Percentiles rank a stretch among this genome's conserved stretches.
Evolutionary conservation across 139 green algal genomes (phyloP).

Genomic region (Nannochloris sp.): DNA sequence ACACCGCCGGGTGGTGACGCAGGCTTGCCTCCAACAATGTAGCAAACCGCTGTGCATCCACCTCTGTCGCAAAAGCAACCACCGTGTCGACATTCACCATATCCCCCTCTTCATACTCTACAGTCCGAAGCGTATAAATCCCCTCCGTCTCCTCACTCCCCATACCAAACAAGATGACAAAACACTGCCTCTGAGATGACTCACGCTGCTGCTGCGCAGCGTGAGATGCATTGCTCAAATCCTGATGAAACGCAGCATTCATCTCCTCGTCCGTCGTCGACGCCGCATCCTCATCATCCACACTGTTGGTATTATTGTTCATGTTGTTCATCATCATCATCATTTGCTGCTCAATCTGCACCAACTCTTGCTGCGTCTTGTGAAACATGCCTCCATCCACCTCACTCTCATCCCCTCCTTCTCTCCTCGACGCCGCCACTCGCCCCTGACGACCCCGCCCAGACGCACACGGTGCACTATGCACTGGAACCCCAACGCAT

Average conservation of each 20-base stretch:
- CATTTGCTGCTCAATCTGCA: too few relatives aligned
- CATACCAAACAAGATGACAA: constrained; percentile 75
- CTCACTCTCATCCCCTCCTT: too few relatives aligned
- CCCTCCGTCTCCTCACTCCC: constrained; percentile 61
- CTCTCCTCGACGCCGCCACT: too few relatives aligned
- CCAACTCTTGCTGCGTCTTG: too few relatives aligned
- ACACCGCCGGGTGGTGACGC: constrained; percentile 55
- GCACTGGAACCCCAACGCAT: too few relatives aligned
- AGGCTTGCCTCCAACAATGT: constrained; percentile 68
- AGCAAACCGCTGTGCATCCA: constrained; percentile 63
- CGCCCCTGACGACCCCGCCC: too few relatives aligned
- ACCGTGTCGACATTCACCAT: constrained; percentile 71
- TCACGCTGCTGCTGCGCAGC: not conserved
- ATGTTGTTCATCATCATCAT: too few relatives aligned
- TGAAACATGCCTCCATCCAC: too few relatives aligned
- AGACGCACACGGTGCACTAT: too few relatives aligned
- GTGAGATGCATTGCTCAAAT: not conserved
- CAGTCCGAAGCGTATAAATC: constrained; percentile 67
- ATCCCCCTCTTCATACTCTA: constrained; percentile 27
- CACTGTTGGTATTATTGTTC: too few relatives aligned
- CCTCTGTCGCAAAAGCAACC: constrained; percentile 63
- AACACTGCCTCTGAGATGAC: constrained; percentile 11
- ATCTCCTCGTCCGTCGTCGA: not conserved
- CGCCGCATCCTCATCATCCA: not conserved
- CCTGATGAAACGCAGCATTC: not conserved